These are phyloP conservation scores for Coemansia sp. DNA, from an alignment of 192 early-diverging fungal species.

Conservation along the genomic window DNA sequence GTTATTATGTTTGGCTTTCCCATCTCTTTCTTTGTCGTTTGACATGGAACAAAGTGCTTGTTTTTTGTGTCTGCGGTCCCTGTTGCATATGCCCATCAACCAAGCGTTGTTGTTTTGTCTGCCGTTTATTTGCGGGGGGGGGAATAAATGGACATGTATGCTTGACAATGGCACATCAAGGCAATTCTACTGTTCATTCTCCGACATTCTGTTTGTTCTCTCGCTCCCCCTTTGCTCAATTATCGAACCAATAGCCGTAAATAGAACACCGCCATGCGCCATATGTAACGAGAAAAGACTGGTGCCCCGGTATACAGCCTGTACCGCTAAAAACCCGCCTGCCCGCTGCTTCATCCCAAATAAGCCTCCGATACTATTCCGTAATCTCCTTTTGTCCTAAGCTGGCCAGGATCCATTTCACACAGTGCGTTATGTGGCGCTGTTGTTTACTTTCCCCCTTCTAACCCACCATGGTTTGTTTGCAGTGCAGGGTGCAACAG, in stretches of 20 bases:
- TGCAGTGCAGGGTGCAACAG: neutral
- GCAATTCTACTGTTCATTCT: conserved; percentile 13
- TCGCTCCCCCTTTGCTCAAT: neutral
- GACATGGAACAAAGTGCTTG: neutral
- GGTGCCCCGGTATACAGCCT: neutral
- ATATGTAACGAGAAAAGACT: neutral
- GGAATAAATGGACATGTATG: neutral
- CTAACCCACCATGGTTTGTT: neutral
- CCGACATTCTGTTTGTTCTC: conserved; percentile 1
- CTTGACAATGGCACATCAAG: neutral
- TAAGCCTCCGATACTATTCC: no score
- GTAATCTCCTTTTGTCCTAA: no score
- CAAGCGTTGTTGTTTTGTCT: neutral
- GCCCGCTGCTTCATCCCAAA: no score
- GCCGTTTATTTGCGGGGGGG: neutral
- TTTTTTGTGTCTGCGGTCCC: neutral
- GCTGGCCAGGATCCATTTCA: neutral
- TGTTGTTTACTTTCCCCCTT: neutral
- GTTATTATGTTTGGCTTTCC: conserved; percentile 9
- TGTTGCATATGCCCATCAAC: neutral
- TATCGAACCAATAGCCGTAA: neutral
- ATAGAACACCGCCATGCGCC: neutral
- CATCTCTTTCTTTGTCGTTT: neutral
- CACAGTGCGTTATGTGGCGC: neutral
- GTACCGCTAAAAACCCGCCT: no score